A percentile compares a stretch with the other conserved stretches of the same genome.
phyloP scores from a whole-genome alignment of 2,329 filamentous ascomycete genomes.

The Colletotrichum acutatum region DNA sequence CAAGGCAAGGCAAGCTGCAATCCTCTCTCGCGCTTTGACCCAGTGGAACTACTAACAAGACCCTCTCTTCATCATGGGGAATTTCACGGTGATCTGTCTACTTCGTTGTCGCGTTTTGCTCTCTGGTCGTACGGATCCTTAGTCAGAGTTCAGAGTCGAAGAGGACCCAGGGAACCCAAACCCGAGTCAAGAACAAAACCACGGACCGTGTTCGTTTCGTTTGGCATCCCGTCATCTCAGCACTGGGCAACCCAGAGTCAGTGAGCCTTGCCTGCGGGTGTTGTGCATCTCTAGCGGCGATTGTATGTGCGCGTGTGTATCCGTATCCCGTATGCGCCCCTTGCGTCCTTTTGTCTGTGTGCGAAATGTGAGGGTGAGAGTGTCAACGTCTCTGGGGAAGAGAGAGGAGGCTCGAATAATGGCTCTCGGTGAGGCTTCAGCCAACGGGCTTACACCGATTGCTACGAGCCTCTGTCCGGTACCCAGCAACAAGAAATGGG shows the following conservation, averaged over 20 bases:
- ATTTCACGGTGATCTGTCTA: background rate
- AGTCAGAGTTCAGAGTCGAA: background rate
- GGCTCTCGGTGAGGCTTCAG: background rate
- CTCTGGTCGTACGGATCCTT: background rate
- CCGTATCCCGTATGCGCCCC: background rate
- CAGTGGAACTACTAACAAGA: background rate
- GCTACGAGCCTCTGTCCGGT: background rate
- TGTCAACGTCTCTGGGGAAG: background rate
- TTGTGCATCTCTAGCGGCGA: conserved; percentile 7
- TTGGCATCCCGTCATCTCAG: background rate
- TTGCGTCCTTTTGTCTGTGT: background rate
- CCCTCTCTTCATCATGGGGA: background rate
- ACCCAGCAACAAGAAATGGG: background rate
- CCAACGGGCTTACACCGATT: conserved; percentile 24
- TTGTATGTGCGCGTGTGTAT: conserved; percentile 2
- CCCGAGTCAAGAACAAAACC: background rate
- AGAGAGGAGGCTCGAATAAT: conserved; percentile 6
- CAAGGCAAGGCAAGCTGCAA: background rate
- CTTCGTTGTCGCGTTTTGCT: background rate
- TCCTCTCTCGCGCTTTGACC: background rate
- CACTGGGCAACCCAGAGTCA: background rate
- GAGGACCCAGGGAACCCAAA: background rate
- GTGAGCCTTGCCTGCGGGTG: background rate
- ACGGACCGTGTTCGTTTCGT: background rate
- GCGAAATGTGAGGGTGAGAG: background rate